These are phyloP conservation scores for Microsporum audouinii DNA, from an alignment of 2,329 filamentous ascomycete species.

Conservation along the genomic window DNA sequence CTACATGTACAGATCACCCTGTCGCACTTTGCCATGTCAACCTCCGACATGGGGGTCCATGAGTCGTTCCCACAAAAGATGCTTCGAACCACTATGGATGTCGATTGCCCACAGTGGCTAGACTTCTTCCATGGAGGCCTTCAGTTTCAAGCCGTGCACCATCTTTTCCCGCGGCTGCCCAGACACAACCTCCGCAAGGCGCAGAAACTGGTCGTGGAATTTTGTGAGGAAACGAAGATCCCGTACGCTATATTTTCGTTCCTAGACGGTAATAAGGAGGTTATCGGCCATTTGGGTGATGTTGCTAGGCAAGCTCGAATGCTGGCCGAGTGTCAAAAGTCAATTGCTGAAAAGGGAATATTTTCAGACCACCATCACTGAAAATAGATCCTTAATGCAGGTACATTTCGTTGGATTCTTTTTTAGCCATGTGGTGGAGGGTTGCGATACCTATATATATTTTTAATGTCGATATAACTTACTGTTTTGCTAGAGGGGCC, in stretches of 20 bases:
- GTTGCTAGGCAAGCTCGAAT: slow-evolving; percentile 70
- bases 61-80: slow-evolving; percentile 87
- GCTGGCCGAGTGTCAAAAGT: slow-evolving; percentile 59
- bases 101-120: slow-evolving; percentile 77
- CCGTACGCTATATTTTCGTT: slow-evolving; percentile 82
- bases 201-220: slow-evolving; percentile 66
- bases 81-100: slow-evolving; percentile 87
- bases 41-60: slow-evolving; percentile 66
- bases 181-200: slow-evolving; percentile 68
- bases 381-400: neutral
- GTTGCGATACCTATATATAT: neutral
- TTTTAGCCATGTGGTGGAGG: neutral
- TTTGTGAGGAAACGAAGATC: slow-evolving; percentile 70
- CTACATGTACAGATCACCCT: slow-evolving; percentile 84
- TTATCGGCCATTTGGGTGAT: slow-evolving; percentile 64
- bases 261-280: slow-evolving; percentile 67
- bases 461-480: neutral
- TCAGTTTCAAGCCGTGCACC: slow-evolving; percentile 83
- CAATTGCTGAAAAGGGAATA: slow-evolving; percentile 13
- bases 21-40: slow-evolving; percentile 90
- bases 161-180: slow-evolving; percentile 72
- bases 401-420: neutral
- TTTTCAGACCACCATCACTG: slow-evolving; percentile 20
- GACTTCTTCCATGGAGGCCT: slow-evolving; percentile 82
- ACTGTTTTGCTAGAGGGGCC: neutral